Percentiles rank a stretch among this genome's conserved stretches.
phyloP scores from a whole-genome alignment of 1,284 basidiomycete species.

The Boletus albobrunnescens region DNA sequence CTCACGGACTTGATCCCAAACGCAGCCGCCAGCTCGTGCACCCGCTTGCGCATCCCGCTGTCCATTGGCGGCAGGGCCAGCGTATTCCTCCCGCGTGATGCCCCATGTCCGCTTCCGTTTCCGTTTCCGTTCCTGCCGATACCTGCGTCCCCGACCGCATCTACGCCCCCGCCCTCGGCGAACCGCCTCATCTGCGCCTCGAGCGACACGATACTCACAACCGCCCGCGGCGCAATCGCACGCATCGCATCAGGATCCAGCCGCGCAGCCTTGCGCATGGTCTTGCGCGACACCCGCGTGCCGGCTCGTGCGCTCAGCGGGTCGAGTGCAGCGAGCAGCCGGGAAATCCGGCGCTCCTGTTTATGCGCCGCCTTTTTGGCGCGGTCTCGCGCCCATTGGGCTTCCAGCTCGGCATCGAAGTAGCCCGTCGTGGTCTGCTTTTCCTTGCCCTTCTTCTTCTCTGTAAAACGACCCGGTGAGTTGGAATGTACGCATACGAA shows the following conservation, averaged over 20 bases:
- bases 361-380: constrained; percentile 79
- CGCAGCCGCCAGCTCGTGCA: constrained; percentile 74
- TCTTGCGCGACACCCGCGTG: constrained; percentile 46
- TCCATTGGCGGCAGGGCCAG: constrained; percentile 76
- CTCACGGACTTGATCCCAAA: constrained; percentile 78
- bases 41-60: constrained; percentile 62
- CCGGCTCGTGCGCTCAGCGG: constrained; percentile 38
- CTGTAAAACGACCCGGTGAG: constrained; percentile 28
- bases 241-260: constrained; percentile 39
- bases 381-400: constrained; percentile 79
- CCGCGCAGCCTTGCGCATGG: constrained; percentile 51
- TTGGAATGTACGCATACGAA: neutral
- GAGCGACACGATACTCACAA: constrained; percentile 55
- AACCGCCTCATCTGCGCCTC: constrained; percentile 72
- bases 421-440: constrained; percentile 40
- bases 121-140: no score
- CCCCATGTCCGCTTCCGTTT: constrained; percentile 12
- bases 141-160: no score
- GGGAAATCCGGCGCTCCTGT: constrained; percentile 55
- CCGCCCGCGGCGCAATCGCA: constrained; percentile 44
- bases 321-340: constrained; percentile 53
- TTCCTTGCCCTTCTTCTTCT: constrained; percentile 46
- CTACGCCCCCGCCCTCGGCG: constrained; percentile 48
- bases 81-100: no score
- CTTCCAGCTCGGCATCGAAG: constrained; percentile 61